Evolutionary conservation across 805 yeast species (phyloP).

Genomic region (Yarrowia yakushimensis): DNA sequence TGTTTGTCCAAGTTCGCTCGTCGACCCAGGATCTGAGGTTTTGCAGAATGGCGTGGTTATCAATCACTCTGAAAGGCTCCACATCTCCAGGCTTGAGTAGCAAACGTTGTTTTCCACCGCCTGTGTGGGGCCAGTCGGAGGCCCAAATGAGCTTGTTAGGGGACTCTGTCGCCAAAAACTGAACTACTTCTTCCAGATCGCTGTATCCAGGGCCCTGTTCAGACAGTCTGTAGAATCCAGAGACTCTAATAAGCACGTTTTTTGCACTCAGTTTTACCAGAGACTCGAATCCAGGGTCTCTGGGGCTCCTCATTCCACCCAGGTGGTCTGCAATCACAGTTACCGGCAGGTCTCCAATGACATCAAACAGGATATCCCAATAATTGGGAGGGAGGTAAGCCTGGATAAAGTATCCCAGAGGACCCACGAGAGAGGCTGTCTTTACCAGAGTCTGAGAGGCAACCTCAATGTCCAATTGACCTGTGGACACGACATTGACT

Average conservation of each 20-base stretch:
- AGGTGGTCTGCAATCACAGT: conserved; percentile 17
- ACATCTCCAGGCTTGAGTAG: not conserved
- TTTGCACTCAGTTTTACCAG: not conserved
- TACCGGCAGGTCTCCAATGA: conserved; percentile 15
- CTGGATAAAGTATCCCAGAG: conserved; percentile 21
- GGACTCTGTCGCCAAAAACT: conserved; percentile 1
- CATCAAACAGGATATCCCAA: conserved; percentile 14
- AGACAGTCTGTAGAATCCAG: conserved; percentile 18
- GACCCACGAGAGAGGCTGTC: not conserved
- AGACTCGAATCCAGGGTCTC: conserved; percentile 6
- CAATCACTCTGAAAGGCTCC: conserved; percentile 8
- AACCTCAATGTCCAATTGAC: not conserved
- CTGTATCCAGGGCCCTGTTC: conserved; percentile 3
- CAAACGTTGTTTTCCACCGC: conserved; percentile 6
- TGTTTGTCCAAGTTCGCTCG: conserved; percentile 15
- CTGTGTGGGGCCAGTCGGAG: conserved; percentile 20
- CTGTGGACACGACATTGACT: conserved; percentile 20
- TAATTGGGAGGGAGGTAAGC: conserved; percentile 16
- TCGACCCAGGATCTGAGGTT: conserved; percentile 2
- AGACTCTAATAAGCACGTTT: conserved; percentile 11
- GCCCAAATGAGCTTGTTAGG: conserved; percentile 23
- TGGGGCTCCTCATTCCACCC: conserved; percentile 7
- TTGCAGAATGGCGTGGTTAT: conserved; percentile 1
- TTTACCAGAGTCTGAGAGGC: not conserved
- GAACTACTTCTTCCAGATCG: conserved; percentile 13